A percentile compares a stretch with the other conserved stretches of the same genome.
Conservation (phyloP, 768 basidiomycete genomes). For the Serendipita sp. region DNA sequence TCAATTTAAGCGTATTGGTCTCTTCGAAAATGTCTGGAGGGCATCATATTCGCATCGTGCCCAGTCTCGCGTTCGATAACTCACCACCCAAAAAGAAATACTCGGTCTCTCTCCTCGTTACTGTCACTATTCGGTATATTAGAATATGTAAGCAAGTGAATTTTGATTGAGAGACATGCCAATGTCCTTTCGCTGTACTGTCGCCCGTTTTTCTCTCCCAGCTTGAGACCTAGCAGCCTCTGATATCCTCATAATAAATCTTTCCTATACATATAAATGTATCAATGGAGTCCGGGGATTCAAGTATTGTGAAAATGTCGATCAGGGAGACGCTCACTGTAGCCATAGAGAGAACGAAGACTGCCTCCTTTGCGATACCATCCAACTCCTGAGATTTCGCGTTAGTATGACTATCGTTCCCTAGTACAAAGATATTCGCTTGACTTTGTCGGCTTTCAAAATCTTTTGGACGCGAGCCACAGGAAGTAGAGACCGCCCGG, state of each 20-base stretch:
- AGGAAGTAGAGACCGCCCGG: constrained; percentile 61
- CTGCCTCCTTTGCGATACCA: constrained; percentile 58
- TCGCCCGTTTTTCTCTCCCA: constrained; percentile 50
- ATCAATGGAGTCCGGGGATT: too few relatives aligned
- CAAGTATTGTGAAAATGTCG: too few relatives aligned
- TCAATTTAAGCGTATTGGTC: not conserved
- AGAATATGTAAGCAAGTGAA: not conserved
- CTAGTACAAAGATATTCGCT: constrained; percentile 12
- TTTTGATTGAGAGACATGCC: constrained; percentile 43
- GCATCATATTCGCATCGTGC: not conserved
- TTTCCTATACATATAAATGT: constrained; percentile 28
- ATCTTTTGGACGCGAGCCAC: constrained; percentile 68
- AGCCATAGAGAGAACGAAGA: constrained; percentile 62
- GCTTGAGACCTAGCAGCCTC: constrained; percentile 59
- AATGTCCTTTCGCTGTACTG: constrained; percentile 63
- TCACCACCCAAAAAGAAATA: not conserved
- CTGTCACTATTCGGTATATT: not conserved
- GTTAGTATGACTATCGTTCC: not conserved
- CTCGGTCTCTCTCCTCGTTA: not conserved
- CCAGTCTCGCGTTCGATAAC: not conserved
- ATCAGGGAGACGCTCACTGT: constrained; percentile 26
- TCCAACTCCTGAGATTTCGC: constrained; percentile 43
- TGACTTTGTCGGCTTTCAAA: constrained; percentile 69
- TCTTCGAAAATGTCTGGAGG: not conserved
- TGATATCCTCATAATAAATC: constrained; percentile 63